A percentile compares a stretch with the other conserved stretches of the same genome.
These are phyloP conservation scores for Mucor racemosus DNA, from an alignment of 371 early-diverging fungal genomes.

Conservation along the genomic window DNA sequence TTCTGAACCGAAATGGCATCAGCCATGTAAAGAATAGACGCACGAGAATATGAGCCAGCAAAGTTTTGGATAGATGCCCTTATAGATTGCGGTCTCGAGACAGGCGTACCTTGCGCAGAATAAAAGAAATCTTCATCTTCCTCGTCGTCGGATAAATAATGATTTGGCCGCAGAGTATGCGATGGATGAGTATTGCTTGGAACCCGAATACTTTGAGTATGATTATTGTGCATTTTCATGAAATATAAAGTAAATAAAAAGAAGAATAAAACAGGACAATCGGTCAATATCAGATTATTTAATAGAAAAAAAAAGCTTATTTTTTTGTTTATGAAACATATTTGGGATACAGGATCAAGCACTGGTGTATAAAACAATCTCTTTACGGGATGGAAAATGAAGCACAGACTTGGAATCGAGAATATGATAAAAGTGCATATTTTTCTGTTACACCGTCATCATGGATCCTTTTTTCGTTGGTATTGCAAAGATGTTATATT, in stretches of 20 bases:
- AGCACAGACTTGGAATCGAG: slow-evolving; percentile 6
- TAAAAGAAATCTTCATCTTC: slow-evolving; percentile 19
- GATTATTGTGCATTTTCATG: not conserved
- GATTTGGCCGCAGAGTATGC: slow-evolving; percentile 3
- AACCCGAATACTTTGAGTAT: slow-evolving; percentile 24
- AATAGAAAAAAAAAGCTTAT: slow-evolving; percentile 5
- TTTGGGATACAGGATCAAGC: slow-evolving; percentile 1
- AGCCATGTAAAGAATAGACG: slow-evolving; percentile 42
- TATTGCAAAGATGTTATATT: no score
- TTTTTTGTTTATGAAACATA: slow-evolving; percentile 1
- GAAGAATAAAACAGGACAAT: slow-evolving; percentile 2
- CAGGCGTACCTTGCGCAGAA: slow-evolving; percentile 24
- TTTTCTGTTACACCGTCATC: not conserved
- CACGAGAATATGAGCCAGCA: slow-evolving; percentile 49
- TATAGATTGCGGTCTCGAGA: slow-evolving; percentile 33
- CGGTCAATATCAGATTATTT: not conserved
- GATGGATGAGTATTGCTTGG: slow-evolving; percentile 44
- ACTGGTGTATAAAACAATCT: not conserved
- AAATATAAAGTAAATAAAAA: slow-evolving; percentile 6
- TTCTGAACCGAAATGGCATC: slow-evolving; percentile 32
- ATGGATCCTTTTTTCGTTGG: not conserved
- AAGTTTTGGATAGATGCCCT: slow-evolving; percentile 33
- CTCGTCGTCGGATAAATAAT: not conserved
- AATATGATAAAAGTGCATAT: not conserved
- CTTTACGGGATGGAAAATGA: not conserved